Base-by-base conservation (phyloP, 2,329 filamentous ascomycete species). In the Diplodia mutila region DNA sequence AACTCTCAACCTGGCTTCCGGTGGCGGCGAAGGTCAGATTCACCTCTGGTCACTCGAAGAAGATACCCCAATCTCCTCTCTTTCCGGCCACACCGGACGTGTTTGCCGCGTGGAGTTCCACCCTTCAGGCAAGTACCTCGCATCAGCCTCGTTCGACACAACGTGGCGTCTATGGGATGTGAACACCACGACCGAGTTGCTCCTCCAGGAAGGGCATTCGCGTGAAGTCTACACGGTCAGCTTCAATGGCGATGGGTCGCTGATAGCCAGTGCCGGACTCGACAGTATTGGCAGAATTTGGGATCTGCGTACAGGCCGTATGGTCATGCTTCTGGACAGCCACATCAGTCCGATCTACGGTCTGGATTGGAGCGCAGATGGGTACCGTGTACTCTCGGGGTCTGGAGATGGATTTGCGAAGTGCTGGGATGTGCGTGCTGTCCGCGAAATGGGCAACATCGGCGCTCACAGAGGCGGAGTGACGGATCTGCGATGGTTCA, bases 141-240 rank as follows among this genome's bases (percentile, higher is more conserved):
- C 94, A 5, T 97, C 94, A 0, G 95, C 95, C 7, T 97, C 93
- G 0, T 95, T 95, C 74, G 95, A 99, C 76, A 97, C 93, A 2
- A 97, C 95, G 0, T 99, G 95, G 95, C 89, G 94, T 53, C 83
- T 99, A 39, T 99, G 95, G 94, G 94, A 98, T 76, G 88, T 98
- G 0, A 89, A 92, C 72, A 95, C 91, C 0, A 92, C 89, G 0
- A 90, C 90, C 2, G 94, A 98, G 75, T 81, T 98, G 1, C 84
- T 97, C 1, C 84, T 96, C 0, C 95, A 99, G 78, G 94, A 98
- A 80, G 95, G 95, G 1, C 95, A 99, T 78, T 96, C 93, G 11
- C 89, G 94, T 66, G 95, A 96, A 69, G 95, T 98, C 14, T 98
- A 95, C 75, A 87, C 93, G 0, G 87, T 98, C 63, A 89, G 89